Evolutionary conservation across 2,329 filamentous ascomycete genomes (phyloP).

Genomic region (Penicillium sp.): DNA sequence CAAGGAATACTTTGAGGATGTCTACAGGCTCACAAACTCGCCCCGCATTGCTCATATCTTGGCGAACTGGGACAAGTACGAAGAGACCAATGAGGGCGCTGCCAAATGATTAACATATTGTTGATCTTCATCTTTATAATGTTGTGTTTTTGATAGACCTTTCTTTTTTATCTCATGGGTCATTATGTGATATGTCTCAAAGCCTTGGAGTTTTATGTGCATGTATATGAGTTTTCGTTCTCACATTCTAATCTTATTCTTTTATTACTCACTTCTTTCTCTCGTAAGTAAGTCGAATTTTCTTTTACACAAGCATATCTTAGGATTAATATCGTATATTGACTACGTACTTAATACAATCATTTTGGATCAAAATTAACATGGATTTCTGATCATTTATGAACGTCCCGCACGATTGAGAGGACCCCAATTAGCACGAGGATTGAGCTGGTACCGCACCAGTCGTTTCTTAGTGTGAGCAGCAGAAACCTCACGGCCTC

Average conservation of each 20-base stretch:
- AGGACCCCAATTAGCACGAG: constrained; percentile 90
- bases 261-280: background rate
- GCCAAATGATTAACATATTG: constrained; percentile 16
- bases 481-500: constrained; percentile 63
- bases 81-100: constrained; percentile 37
- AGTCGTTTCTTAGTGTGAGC: constrained; percentile 61
- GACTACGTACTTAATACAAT: background rate
- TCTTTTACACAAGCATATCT: background rate
- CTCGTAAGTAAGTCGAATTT: background rate
- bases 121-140: constrained; percentile 24
- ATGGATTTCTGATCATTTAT: background rate
- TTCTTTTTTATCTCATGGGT: constrained; percentile 11
- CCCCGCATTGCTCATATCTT: constrained; percentile 58
- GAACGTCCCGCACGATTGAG: constrained; percentile 52
- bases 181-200: constrained; percentile 27
- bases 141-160: constrained; percentile 22
- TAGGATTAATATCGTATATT: background rate
- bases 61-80: constrained; percentile 81
- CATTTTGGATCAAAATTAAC: background rate
- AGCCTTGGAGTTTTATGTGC: constrained; percentile 23
- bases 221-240: constrained; percentile 22
- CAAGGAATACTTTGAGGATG: constrained; percentile 99
- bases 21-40: constrained; percentile 87
- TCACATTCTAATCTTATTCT: constrained; percentile 8
- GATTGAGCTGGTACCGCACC: constrained; percentile 86